phyloP scores from a whole-genome alignment of 176 grass and related monocot species.

The Lolium rigidum region DNA sequence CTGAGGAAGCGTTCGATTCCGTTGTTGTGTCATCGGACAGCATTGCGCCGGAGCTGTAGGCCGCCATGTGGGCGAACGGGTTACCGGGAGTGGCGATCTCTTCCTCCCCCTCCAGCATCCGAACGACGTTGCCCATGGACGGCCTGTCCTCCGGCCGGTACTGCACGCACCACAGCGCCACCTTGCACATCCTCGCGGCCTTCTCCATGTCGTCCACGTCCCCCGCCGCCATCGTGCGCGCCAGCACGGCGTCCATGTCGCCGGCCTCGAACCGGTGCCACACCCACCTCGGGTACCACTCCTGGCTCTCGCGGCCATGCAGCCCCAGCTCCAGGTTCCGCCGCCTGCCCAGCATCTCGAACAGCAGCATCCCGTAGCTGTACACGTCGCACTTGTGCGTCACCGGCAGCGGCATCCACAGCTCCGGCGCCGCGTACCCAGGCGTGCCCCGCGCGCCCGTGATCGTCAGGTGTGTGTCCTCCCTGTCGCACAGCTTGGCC shows the following conservation, averaged over 20 bases:
- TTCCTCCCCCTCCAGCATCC: conserved; percentile 78
- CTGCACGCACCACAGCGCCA: conserved; percentile 85
- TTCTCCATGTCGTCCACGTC: conserved; percentile 40
- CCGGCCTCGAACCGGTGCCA: conserved; percentile 60
- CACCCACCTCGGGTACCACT: conserved; percentile 74
- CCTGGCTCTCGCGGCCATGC: conserved; percentile 51
- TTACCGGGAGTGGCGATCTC: conserved; percentile 48
- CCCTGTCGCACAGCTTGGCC: conserved; percentile 62
- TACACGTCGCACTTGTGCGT: conserved; percentile 80
- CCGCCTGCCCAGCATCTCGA: conserved; percentile 69
- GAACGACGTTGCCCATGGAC: conserved; percentile 63
- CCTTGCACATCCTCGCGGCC: conserved; percentile 62
- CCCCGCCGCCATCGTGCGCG: conserved; percentile 16
- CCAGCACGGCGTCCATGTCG: conserved; percentile 37
- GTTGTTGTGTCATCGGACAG: conserved; percentile 14
- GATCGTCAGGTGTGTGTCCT: conserved; percentile 63
- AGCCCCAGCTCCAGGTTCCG: conserved; percentile 57
- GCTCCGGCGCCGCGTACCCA: conserved; percentile 74
- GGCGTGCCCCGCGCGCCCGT: conserved; percentile 61
- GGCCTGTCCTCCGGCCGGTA: conserved; percentile 61
- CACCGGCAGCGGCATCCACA: conserved; percentile 66
- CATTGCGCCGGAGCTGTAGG: not conserved
- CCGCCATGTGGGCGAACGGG: conserved; percentile 57
- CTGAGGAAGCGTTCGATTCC: conserved; percentile 9
- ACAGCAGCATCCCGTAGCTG: conserved; percentile 76